These are phyloP conservation scores for Rhodamnia rubescens DNA, from an alignment of 345 rosid genomes.

Conservation along the genomic window DNA sequence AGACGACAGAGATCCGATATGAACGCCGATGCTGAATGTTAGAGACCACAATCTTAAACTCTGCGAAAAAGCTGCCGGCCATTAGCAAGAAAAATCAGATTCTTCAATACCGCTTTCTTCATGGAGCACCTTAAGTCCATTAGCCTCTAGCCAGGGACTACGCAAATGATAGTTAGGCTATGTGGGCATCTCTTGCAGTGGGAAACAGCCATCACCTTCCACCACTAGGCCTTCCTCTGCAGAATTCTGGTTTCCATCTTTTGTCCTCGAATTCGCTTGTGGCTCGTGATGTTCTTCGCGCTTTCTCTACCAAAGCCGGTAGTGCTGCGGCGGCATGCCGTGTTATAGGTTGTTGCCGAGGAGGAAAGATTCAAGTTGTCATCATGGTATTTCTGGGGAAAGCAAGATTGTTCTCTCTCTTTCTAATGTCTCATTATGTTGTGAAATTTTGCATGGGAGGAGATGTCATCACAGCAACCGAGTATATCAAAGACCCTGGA, in stretches of 20 bases:
- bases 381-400: neutral
- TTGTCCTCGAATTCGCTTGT: neutral
- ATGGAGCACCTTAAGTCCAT: neutral
- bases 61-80: neutral
- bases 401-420: neutral
- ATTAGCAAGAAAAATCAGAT: neutral
- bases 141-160: neutral
- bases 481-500: constrained; percentile 24
- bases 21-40: neutral
- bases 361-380: neutral
- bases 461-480: constrained; percentile 24
- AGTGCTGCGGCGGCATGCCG: neutral
- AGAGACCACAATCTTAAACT: neutral
- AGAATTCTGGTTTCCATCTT: neutral
- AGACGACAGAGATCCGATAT: neutral
- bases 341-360: neutral
- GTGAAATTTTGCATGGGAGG: constrained; percentile 3
- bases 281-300: neutral
- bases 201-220: neutral
- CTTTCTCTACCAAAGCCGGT: neutral
- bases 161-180: neutral
- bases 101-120: neutral
- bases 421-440: neutral
- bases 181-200: neutral
- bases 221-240: neutral